Conservation (phyloP, 2,329 filamentous ascomycete species). For the Phialophora chinensis region DNA sequence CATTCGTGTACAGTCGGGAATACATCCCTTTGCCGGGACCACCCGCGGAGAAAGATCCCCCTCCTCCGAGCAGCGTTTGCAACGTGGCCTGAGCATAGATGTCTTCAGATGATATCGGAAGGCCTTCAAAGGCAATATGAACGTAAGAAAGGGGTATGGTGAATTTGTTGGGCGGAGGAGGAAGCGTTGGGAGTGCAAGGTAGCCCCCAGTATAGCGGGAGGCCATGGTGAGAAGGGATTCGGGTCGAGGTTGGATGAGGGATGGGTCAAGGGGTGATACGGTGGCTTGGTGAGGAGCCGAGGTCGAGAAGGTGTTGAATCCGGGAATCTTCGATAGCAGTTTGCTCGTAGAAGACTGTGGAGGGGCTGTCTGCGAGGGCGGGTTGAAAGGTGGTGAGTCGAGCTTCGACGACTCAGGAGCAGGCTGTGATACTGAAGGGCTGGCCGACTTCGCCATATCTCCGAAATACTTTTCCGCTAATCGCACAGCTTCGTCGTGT, state of each 20-base stretch:
- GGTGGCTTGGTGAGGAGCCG: constrained; percentile 67
- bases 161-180: constrained; percentile 76
- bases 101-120: constrained; percentile 86
- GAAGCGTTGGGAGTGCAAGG: constrained; percentile 79
- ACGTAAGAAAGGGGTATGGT: constrained; percentile 86
- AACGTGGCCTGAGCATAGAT: constrained; percentile 96
- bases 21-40: constrained; percentile 99
- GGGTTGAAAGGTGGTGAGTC: constrained; percentile 49
- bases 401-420: constrained; percentile 41
- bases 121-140: constrained; percentile 92
- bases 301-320: constrained; percentile 84
- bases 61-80: constrained; percentile 93
- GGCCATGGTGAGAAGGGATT: constrained; percentile 65
- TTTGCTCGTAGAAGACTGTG: constrained; percentile 48
- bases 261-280: constrained; percentile 60
- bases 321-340: constrained; percentile 85
- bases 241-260: constrained; percentile 50
- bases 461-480: constrained; percentile 87
- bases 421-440: constrained; percentile 38
- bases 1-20: constrained; percentile 94
- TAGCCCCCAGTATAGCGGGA: constrained; percentile 94
- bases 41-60: constrained; percentile 94
- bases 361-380: constrained; percentile 46
- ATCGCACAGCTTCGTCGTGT: constrained; percentile 76
- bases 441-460: constrained; percentile 69